These are phyloP conservation scores for Fusarium scirpi DNA, from an alignment of 2,329 filamentous ascomycete genomes.

Conservation along the genomic window DNA sequence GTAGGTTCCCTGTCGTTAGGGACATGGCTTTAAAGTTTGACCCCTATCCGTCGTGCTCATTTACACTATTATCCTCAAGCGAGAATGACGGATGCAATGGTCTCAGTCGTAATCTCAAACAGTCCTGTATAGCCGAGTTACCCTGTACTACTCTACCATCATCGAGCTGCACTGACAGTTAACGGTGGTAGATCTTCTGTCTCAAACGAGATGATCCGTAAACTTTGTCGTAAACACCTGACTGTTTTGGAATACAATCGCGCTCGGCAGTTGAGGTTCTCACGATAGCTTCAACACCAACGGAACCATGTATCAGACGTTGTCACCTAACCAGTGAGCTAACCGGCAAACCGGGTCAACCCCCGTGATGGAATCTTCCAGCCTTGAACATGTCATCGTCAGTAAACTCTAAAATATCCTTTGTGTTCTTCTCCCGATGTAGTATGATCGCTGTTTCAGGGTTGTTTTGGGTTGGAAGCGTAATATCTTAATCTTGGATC, in stretches of 20 bases:
- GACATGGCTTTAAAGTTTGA: neutral
- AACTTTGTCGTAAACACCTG: neutral
- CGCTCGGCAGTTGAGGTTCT: slow-evolving; percentile 20
- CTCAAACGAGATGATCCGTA: neutral
- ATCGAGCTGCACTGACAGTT: neutral
- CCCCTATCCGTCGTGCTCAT: neutral
- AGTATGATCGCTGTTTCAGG: slow-evolving; percentile 19
- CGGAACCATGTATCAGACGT: neutral
- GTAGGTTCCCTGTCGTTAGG: neutral
- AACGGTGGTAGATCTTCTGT: neutral
- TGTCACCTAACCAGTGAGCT: neutral
- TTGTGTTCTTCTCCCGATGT: neutral
- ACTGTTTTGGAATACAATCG: neutral
- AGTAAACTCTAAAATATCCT: neutral
- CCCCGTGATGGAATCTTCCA: neutral
- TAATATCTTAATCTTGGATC: slow-evolving; percentile 7
- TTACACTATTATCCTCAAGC: neutral
- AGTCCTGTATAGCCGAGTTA: neutral
- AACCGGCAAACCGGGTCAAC: neutral
- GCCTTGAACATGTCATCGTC: neutral
- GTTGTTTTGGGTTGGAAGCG: slow-evolving; percentile 1
- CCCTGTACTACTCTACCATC: slow-evolving; percentile 2
- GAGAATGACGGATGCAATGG: neutral
- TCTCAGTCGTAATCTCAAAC: neutral
- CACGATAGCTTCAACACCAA: neutral